Conservation (phyloP, 2,329 filamentous ascomycete species). For the Talaromyces sp. region DNA sequence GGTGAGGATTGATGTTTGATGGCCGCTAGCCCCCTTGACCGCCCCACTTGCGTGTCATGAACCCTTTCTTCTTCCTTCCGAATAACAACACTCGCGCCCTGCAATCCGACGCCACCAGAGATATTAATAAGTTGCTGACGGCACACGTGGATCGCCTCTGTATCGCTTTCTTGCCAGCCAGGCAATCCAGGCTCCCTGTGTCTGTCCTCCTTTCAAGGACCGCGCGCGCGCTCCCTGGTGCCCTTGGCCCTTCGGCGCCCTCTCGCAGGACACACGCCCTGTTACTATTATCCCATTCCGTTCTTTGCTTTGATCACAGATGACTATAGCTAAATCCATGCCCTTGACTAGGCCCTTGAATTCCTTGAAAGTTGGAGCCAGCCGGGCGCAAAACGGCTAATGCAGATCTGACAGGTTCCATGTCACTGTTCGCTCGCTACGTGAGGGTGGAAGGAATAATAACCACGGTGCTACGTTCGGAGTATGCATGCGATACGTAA, state of each 20-base stretch:
- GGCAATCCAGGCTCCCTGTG: neutral
- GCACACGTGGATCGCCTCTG: neutral
- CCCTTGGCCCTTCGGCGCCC: neutral
- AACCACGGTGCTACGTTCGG: neutral
- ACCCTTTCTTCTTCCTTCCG: neutral
- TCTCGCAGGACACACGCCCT: neutral
- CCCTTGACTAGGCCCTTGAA: neutral
- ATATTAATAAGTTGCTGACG: neutral
- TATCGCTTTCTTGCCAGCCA: neutral
- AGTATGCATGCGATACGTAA: neutral
- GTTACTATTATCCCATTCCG: neutral
- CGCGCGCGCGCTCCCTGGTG: neutral
- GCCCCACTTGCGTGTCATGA: neutral
- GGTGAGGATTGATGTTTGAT: neutral
- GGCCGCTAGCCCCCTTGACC: neutral
- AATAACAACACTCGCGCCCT: neutral
- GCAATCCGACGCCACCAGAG: neutral
- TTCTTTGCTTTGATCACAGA: neutral
- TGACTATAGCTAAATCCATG: neutral
- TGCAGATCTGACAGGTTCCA: constrained; percentile 8
- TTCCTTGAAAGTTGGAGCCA: neutral
- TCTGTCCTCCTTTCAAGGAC: neutral
- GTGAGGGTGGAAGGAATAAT: neutral
- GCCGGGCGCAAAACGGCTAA: neutral
- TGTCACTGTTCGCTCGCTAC: constrained; percentile 2